Conservation (phyloP, 2,329 filamentous ascomycete genomes). For the Cladorrhinum sp. region DNA sequence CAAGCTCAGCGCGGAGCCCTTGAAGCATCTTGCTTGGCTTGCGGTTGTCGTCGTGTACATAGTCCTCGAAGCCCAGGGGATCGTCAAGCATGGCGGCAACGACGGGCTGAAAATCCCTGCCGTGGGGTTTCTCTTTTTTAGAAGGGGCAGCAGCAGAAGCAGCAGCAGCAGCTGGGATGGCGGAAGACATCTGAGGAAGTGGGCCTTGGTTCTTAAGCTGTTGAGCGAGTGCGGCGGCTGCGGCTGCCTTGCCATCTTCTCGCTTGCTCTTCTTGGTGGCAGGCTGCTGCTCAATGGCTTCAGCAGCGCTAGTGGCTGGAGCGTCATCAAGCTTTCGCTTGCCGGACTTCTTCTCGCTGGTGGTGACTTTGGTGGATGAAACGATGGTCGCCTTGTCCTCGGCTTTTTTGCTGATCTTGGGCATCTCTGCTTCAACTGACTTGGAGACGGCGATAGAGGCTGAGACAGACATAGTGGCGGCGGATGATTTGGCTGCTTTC, state of each 20-base stretch:
- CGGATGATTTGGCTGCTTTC: background rate
- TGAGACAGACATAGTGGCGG: background rate
- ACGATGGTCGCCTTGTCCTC: conserved; percentile 1
- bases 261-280: conserved; percentile 15
- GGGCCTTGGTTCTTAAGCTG: background rate
- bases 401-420: conserved; percentile 2
- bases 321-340: conserved; percentile 10
- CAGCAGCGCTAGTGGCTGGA: background rate
- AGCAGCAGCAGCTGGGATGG: background rate
- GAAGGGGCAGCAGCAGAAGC: no score
- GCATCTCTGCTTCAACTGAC: background rate
- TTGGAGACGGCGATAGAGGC: background rate
- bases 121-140: background rate
- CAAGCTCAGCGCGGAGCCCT: conserved; percentile 7
- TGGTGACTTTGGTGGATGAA: background rate
- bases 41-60: conserved; percentile 16
- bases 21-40: background rate
- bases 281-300: background rate
- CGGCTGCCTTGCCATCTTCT: background rate
- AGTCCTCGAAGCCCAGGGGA: conserved; percentile 27
- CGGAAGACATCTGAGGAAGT: background rate
- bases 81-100: conserved; percentile 23
- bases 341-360: conserved; percentile 7
- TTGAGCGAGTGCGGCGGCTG: background rate
- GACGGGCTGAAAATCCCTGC: conserved; percentile 16